Evolutionary conservation across 1,139 yeast species (phyloP).

Genomic region (Meyerozyma sp.): DNA sequence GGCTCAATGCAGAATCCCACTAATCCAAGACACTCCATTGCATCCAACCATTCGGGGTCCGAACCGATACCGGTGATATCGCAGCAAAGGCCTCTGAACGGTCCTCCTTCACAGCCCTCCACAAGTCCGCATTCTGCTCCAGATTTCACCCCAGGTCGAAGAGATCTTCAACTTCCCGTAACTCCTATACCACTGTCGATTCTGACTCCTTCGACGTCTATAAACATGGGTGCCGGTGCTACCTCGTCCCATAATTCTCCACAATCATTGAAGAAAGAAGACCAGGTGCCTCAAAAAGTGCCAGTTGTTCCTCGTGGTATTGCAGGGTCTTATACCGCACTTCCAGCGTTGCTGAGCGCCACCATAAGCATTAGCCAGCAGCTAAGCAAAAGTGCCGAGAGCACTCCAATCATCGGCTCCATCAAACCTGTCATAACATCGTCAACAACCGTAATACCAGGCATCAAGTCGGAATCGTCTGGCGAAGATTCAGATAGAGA

Average conservation of each 20-base stretch:
- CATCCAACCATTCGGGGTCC: not conserved
- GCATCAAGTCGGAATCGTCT: slow-evolving; percentile 4
- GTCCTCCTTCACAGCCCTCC: not conserved
- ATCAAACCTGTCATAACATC: slow-evolving; percentile 6
- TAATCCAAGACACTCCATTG: not conserved
- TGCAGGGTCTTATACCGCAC: slow-evolving; percentile 3
- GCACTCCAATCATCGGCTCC: slow-evolving; percentile 1
- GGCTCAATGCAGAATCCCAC: not conserved
- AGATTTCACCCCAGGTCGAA: slow-evolving; percentile 4
- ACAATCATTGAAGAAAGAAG: slow-evolving; percentile 3
- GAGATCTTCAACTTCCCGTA: slow-evolving; percentile 4
- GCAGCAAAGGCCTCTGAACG: not conserved
- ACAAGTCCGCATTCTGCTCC: not conserved
- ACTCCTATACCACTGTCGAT: slow-evolving; percentile 2
- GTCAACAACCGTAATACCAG: slow-evolving; percentile 11
- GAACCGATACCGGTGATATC: not conserved
- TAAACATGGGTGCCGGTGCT: slow-evolving; percentile 12
- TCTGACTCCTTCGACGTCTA: slow-evolving; percentile 3
- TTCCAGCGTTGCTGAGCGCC: slow-evolving; percentile 3
- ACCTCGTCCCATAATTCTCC: slow-evolving; percentile 9
- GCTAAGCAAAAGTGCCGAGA: slow-evolving; percentile 10
- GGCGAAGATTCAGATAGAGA: slow-evolving; percentile 8
- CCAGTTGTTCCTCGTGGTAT: slow-evolving; percentile 2
- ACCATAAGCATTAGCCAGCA: slow-evolving; percentile 4
- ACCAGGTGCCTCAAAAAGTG: slow-evolving; percentile 4